Conservation (phyloP, 2,329 filamentous ascomycete genomes). For the Ceratocystis diversiconidia region DNA sequence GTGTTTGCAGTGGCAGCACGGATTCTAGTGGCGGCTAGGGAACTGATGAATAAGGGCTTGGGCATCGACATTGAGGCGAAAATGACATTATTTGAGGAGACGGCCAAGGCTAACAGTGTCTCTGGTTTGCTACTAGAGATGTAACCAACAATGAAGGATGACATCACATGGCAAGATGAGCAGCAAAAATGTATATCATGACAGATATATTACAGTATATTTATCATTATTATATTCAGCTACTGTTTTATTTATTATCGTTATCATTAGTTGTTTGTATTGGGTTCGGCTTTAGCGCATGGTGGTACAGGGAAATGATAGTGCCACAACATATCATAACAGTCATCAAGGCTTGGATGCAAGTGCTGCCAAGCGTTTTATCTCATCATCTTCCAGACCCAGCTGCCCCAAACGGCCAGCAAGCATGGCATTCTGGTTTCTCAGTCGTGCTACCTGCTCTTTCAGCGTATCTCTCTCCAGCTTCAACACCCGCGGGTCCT, state of each 20-base stretch:
- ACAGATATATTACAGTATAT: conserved; percentile 1
- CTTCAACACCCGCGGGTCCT: neutral
- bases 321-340: neutral
- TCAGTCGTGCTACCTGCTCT: conserved; percentile 41
- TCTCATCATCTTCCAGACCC: conserved; percentile 20
- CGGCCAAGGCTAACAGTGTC: conserved; percentile 14
- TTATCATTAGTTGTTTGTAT: no score
- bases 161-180: neutral
- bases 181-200: neutral
- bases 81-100: conserved; percentile 12
- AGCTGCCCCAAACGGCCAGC: conserved; percentile 39
- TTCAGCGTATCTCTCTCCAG: conserved; percentile 35
- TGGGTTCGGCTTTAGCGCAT: neutral
- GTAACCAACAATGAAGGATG: neutral
- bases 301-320: neutral
- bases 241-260: no score
- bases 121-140: conserved; percentile 20
- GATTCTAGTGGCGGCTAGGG: conserved; percentile 30
- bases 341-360: neutral
- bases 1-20: conserved; percentile 48
- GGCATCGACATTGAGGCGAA: conserved; percentile 18
- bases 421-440: conserved; percentile 45
- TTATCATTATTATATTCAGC: neutral
- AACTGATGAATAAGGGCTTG: conserved; percentile 23
- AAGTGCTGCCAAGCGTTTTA: conserved; percentile 1